A percentile compares a stretch with the other conserved stretches of the same genome.
Conservation (phyloP, 305 asterid genomes). For the Withania somnifera region DNA sequence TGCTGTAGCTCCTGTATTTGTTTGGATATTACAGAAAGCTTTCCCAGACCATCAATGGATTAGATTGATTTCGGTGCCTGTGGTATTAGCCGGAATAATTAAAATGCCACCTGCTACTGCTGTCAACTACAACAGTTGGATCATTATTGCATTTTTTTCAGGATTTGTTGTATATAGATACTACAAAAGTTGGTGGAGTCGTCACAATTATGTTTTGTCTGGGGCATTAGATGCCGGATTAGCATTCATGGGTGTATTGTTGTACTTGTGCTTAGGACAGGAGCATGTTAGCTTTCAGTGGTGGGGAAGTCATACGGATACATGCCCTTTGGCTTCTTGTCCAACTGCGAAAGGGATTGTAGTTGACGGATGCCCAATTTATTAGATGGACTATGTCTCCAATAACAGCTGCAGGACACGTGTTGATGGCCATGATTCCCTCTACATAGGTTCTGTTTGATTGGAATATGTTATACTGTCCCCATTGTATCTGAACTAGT, state of each 20-base stretch:
- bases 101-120: conserved; percentile 91
- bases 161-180: conserved; percentile 63
- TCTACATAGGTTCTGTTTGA: background rate
- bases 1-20: conserved; percentile 61
- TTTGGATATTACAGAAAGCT: conserved; percentile 57
- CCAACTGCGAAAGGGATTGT: conserved; percentile 72
- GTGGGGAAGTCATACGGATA: conserved; percentile 86
- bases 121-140: conserved; percentile 88
- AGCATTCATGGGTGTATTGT: conserved; percentile 86
- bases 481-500: no score
- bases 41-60: conserved; percentile 69
- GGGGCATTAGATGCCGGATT: conserved; percentile 95
- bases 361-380: conserved; percentile 65
- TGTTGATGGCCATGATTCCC: background rate
- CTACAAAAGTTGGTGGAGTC: conserved; percentile 71
- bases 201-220: conserved; percentile 72
- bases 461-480: background rate
- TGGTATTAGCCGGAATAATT: conserved; percentile 50
- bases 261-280: conserved; percentile 67
- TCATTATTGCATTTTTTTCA: conserved; percentile 61
- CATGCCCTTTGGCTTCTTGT: conserved; percentile 85
- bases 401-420: background rate
- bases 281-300: conserved; percentile 52
- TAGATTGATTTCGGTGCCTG: conserved; percentile 50
- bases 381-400: conserved; percentile 10